Evolutionary conservation across 257 asterid genomes (phyloP).

Genomic region (Cruciata laevipes): DNA sequence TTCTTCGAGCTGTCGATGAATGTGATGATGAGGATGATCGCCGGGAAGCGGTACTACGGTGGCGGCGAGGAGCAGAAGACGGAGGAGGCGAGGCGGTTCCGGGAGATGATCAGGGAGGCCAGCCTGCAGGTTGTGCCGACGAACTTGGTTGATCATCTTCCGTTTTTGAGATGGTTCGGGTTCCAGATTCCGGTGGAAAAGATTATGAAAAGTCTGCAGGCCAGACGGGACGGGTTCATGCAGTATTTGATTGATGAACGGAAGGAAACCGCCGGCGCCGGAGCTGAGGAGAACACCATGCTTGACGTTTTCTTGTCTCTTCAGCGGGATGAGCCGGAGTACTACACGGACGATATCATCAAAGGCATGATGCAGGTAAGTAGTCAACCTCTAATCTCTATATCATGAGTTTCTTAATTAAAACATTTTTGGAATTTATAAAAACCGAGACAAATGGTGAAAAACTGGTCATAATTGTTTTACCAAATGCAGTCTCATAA

Average conservation of each 20-base stretch:
- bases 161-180: slow-evolving; percentile 25
- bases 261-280: background rate
- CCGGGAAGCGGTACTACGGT: slow-evolving; percentile 28
- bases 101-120: slow-evolving; percentile 21
- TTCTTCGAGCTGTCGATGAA: slow-evolving; percentile 31
- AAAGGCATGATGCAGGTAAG: slow-evolving; percentile 15
- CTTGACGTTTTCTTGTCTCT: slow-evolving; percentile 36
- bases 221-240: slow-evolving; percentile 32
- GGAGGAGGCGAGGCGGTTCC: slow-evolving; percentile 25
- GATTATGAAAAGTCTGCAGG: slow-evolving; percentile 18
- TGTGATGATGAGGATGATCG: slow-evolving; percentile 36
- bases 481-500: too few species aligned
- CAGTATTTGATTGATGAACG: slow-evolving; percentile 33
- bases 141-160: slow-evolving; percentile 28
- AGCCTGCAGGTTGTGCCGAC: slow-evolving; percentile 10
- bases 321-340: slow-evolving; percentile 33
- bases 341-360: slow-evolving; percentile 30
- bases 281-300: slow-evolving; percentile 14
- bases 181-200: slow-evolving; percentile 21
- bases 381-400: too few species aligned
- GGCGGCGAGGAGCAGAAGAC: slow-evolving; percentile 8
- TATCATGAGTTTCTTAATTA: too few species aligned
- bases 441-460: too few species aligned
- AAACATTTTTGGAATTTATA: background rate
- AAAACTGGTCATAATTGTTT: too few species aligned